phyloP scores from a whole-genome alignment of 2,329 filamentous ascomycete species.

The Madurella mycetomatis region DNA sequence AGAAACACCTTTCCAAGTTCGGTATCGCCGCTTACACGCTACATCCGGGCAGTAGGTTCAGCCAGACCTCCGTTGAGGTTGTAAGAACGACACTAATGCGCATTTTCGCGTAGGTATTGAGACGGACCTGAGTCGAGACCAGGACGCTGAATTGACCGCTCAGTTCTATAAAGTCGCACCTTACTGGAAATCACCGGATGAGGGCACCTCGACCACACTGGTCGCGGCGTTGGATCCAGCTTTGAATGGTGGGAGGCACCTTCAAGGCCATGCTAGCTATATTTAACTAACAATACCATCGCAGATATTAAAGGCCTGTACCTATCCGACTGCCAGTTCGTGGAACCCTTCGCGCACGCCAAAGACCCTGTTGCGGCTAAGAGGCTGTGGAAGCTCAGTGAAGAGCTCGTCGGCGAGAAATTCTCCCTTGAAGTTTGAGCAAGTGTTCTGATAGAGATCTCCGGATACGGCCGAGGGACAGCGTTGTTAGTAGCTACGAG shows the following conservation, averaged over 20 bases:
- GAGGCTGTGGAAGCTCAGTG: conserved; percentile 43
- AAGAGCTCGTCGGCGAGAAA: conserved; percentile 37
- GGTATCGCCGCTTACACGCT: conserved; percentile 37
- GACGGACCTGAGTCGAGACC: conserved; percentile 34
- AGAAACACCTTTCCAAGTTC: conserved; percentile 30
- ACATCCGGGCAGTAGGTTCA: conserved; percentile 39
- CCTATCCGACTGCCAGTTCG: conserved; percentile 38
- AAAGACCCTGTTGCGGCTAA: conserved; percentile 36
- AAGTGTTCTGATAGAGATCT: too few relatives aligned
- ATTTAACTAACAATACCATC: not conserved
- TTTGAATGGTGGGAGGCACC: conserved; percentile 23
- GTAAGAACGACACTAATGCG: not conserved
- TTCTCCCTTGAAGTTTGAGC: conserved; percentile 14
- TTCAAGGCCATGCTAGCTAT: too few relatives aligned
- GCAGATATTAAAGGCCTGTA: conserved; percentile 32
- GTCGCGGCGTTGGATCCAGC: conserved; percentile 40
- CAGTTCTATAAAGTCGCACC: conserved; percentile 29
- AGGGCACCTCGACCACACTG: conserved; percentile 38
- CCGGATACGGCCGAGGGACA: too few relatives aligned
- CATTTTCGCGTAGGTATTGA: conserved; percentile 28
- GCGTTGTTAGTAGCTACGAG: not conserved
- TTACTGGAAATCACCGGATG: conserved; percentile 35
- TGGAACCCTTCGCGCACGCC: conserved; percentile 29
- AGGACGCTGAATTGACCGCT: conserved; percentile 30
- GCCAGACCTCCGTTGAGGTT: not conserved